These are phyloP conservation scores for Puccinellia tenuiflora DNA, from an alignment of 176 grass and related monocot genomes.

Conservation along the genomic window DNA sequence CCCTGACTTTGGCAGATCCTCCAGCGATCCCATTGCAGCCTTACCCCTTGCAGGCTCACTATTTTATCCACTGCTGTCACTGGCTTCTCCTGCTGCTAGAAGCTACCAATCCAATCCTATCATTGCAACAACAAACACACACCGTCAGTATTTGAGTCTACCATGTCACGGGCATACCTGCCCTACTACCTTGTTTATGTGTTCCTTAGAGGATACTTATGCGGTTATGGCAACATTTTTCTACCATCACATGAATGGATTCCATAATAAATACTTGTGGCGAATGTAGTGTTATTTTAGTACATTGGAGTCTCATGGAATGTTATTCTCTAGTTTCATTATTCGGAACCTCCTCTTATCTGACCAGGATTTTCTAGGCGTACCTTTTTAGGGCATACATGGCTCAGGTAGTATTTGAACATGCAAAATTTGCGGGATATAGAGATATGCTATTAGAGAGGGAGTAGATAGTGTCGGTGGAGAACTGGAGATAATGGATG, in stretches of 20 bases:
- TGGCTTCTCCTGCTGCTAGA: neutral
- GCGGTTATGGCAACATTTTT: too few species aligned
- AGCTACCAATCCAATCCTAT: slow-evolving; percentile 30
- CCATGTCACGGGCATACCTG: slow-evolving; percentile 20
- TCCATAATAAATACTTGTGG: neutral
- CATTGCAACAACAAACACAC: slow-evolving; percentile 10
- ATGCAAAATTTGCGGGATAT: neutral
- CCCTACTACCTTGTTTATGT: neutral
- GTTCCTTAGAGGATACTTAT: neutral
- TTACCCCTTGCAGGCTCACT: slow-evolving; percentile 20
- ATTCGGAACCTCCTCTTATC: neutral
- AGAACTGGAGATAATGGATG: neutral
- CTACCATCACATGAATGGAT: neutral
- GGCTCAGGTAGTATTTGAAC: neutral
- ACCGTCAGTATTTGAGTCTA: neutral
- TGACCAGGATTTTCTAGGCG: neutral
- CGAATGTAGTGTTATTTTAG: neutral
- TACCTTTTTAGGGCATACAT: neutral
- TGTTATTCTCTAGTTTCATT: neutral
- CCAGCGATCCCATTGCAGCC: slow-evolving; percentile 44
- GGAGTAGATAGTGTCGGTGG: neutral
- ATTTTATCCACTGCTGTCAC: slow-evolving; percentile 21
- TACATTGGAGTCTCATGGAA: neutral
- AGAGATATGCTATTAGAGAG: neutral
- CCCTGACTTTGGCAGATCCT: slow-evolving; percentile 63